These are phyloP conservation scores for Tolypocladium ophioglossoides DNA, from an alignment of 2,329 filamentous ascomycete genomes.

Conservation along the genomic window DNA sequence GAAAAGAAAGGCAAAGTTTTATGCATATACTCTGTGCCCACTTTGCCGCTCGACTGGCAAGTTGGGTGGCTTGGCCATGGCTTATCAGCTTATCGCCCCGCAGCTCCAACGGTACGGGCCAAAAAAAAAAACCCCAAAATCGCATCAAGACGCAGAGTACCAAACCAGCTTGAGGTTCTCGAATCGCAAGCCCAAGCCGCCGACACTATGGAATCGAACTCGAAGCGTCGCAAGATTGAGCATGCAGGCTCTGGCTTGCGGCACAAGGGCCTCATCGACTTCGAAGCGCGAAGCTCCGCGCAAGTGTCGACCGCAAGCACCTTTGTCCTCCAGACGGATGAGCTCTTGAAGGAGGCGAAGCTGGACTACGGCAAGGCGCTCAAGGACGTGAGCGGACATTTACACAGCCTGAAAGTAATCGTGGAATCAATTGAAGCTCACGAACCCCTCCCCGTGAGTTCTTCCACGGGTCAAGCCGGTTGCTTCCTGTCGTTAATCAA, in stretches of 20 bases:
- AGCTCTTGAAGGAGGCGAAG: constrained; percentile 44
- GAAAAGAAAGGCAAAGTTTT: not conserved
- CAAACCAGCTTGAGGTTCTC: constrained; percentile 1
- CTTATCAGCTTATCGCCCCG: constrained; percentile 19
- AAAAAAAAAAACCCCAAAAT: constrained; percentile 2
- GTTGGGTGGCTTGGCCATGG: no score
- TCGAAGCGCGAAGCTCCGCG: constrained; percentile 28
- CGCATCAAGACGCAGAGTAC: not conserved
- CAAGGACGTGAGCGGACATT: constrained; percentile 33
- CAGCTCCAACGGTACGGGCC: not conserved
- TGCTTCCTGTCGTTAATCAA: constrained; percentile 5
- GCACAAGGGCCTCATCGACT: constrained; percentile 26
- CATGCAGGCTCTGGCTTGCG: constrained; percentile 24
- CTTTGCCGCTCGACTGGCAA: not conserved
- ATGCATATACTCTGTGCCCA: not conserved
- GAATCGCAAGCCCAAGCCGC: constrained; percentile 2
- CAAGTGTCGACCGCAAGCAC: constrained; percentile 38
- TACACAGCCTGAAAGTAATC: constrained; percentile 40
- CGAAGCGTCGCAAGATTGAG: constrained; percentile 38
- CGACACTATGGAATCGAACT: constrained; percentile 31
- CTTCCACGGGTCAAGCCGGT: not conserved
- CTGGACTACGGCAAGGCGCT: constrained; percentile 41
- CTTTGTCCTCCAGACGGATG: constrained; percentile 49
- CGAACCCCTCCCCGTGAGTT: constrained; percentile 37
- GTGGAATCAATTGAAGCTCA: constrained; percentile 41